These are phyloP conservation scores for Hymenoscyphus fraxineus DNA, from an alignment of 2,329 filamentous ascomycete genomes.

Conservation along the genomic window DNA sequence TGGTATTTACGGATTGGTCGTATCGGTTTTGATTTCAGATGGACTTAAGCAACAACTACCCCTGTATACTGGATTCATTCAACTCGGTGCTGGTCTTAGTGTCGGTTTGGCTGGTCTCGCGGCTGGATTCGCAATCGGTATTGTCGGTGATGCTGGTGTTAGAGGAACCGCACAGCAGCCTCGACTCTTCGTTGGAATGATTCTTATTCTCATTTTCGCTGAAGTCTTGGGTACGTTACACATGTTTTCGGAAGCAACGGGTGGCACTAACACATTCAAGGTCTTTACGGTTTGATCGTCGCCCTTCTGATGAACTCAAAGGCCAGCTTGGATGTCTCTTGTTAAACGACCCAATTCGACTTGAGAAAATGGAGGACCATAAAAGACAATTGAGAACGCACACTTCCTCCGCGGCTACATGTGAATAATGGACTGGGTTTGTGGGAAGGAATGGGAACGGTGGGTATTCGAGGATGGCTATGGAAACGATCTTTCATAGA, in stretches of 20 bases:
- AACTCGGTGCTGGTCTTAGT: constrained; percentile 76
- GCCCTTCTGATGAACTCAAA: constrained; percentile 99
- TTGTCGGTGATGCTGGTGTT: constrained; percentile 85
- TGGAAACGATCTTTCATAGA: constrained; percentile 22
- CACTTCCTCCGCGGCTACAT: constrained; percentile 26
- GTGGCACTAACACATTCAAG: constrained; percentile 43
- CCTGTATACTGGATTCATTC: constrained; percentile 79
- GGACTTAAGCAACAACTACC: constrained; percentile 67
- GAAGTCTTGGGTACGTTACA: constrained; percentile 68
- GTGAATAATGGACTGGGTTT: constrained; percentile 29
- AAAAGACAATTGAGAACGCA: constrained; percentile 29
- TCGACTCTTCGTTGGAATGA: constrained; percentile 72
- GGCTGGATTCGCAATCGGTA: constrained; percentile 82
- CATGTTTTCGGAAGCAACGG: background rate
- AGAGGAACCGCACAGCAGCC: constrained; percentile 72
- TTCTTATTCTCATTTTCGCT: constrained; percentile 80
- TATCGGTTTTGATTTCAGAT: constrained; percentile 82
- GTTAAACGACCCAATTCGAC: constrained; percentile 42
- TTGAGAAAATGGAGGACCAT: constrained; percentile 24
- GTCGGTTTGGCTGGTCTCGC: constrained; percentile 81
- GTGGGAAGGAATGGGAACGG: constrained; percentile 13
- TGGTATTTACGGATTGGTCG: constrained; percentile 93
- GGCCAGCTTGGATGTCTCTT: constrained; percentile 60
- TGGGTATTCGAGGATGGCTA: constrained; percentile 20
- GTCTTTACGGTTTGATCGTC: constrained; percentile 98